Evolutionary conservation across 2,329 filamentous ascomycete species (phyloP).

Genomic region (Fusarium sp.): DNA sequence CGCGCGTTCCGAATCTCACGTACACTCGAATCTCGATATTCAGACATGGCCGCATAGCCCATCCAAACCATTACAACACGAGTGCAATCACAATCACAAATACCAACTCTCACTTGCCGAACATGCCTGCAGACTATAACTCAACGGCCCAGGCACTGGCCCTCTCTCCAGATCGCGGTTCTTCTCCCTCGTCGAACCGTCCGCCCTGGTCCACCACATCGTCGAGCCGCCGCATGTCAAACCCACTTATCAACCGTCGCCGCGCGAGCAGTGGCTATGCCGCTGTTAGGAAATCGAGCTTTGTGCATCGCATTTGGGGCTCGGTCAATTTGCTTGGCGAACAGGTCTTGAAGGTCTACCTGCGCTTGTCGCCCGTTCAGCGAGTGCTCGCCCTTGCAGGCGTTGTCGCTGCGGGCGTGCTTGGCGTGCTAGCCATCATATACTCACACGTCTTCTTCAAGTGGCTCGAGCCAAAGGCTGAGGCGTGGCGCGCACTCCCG

Average conservation of each 20-base stretch:
- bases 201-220: conserved; percentile 46
- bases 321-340: conserved; percentile 60
- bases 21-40: conserved; percentile 2
- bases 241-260: conserved; percentile 54
- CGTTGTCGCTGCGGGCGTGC: conserved; percentile 63
- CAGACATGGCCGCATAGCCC: conserved; percentile 39
- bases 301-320: conserved; percentile 51
- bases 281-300: conserved; percentile 42
- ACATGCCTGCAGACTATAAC: conserved; percentile 66
- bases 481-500: conserved; percentile 79
- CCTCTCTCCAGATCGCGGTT: conserved; percentile 55
- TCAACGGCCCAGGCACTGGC: conserved; percentile 65
- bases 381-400: conserved; percentile 68
- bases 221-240: conserved; percentile 58
- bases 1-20: conserved; percentile 39
- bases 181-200: conserved; percentile 51
- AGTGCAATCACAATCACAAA: conserved; percentile 2
- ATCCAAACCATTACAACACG: conserved; percentile 2
- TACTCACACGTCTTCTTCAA: conserved; percentile 86
- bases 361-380: conserved; percentile 71
- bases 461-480: conserved; percentile 78
- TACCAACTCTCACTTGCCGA: conserved; percentile 18
- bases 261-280: conserved; percentile 33
- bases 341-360: conserved; percentile 64
- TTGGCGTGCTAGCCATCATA: conserved; percentile 77